Base-by-base conservation (phyloP, 805 yeast genomes). In the Metschnikowia vanudenii region DNA sequence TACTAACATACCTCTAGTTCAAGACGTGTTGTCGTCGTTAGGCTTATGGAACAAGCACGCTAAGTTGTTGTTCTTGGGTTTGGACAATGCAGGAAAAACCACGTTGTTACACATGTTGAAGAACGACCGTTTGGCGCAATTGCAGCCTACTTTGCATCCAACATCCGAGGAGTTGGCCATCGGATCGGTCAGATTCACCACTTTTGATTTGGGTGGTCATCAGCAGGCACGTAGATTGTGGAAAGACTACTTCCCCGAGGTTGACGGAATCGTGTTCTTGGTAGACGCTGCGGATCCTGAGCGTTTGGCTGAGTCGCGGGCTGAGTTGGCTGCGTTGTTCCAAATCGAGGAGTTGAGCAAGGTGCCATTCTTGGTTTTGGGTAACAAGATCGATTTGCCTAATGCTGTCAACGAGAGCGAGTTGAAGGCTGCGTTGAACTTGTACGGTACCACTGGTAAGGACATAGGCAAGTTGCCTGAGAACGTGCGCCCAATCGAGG, bases 211-310 rank as follows among this genome's bases (percentile, higher is more conserved):
- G 59, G 99, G 99, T 71, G 99, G 99, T 37, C 99, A 94, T 75
- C 85, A 81, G 68, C 97, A 92, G 73, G 98, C 99, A 41, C 91
- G 99, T 74, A 89, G 99, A 73, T 82, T 94, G 64, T 94, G 99
- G 99, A 91, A 91, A 67, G 98, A 94, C 68, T 94, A 94, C 70
- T 94, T 94, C 85, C 99, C 99, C 49, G 99, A 94, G 73, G 99
- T 94, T 41, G 88, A 90, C 68, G 99, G 97, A 46, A 94, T 94
- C 57, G 98, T 94, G 28, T 94, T 87, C 69, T 76, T 94, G 49
- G 97, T 94, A 28, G 99, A 94, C 67, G 95, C 96, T 46, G 98
- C 98, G 46, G 99, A 94, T 65, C 84, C 94, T 32, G 96, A 85
- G 66, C 85, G 99, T 71, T 87, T 94, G 60, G 86, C 87, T 57